A percentile compares a stretch with the other conserved stretches of the same genome.
Evolutionary conservation across 192 early-diverging fungal species (phyloP).

Genomic region (Phycomyces blakesleeanus): DNA sequence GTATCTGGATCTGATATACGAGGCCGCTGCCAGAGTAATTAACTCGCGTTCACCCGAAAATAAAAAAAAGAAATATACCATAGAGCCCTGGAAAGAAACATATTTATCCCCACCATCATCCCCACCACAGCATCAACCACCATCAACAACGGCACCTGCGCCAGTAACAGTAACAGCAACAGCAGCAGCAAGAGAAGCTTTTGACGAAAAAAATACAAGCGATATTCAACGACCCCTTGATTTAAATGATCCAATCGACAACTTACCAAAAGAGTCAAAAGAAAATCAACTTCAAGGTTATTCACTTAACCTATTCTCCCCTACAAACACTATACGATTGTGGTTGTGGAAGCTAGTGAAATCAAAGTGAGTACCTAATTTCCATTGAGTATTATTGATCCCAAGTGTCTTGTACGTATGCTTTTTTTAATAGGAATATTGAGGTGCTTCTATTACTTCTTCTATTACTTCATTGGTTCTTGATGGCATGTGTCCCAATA

Average conservation of each 20-base stretch:
- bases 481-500: constrained; percentile 40
- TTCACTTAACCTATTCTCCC: constrained; percentile 33
- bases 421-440: constrained; percentile 12
- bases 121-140: not conserved
- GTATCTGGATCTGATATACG: not conserved
- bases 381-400: not conserved
- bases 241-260: not conserved
- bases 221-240: not conserved
- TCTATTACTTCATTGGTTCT: constrained; percentile 42
- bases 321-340: constrained; percentile 27
- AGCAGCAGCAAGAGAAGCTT: not conserved
- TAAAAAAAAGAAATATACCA: too few species aligned
- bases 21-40: constrained; percentile 17
- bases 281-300: constrained; percentile 32
- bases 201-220: not conserved
- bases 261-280: not conserved
- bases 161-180: not conserved
- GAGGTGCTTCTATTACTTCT: constrained; percentile 38
- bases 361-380: constrained; percentile 31
- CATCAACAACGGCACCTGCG: not conserved
- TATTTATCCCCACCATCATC: not conserved
- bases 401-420: not conserved
- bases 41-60: constrained; percentile 15
- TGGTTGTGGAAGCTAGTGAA: constrained; percentile 34
- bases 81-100: too few species aligned